Base-by-base conservation (phyloP, 306 rosid species). In the Fragaria vesca region DNA sequence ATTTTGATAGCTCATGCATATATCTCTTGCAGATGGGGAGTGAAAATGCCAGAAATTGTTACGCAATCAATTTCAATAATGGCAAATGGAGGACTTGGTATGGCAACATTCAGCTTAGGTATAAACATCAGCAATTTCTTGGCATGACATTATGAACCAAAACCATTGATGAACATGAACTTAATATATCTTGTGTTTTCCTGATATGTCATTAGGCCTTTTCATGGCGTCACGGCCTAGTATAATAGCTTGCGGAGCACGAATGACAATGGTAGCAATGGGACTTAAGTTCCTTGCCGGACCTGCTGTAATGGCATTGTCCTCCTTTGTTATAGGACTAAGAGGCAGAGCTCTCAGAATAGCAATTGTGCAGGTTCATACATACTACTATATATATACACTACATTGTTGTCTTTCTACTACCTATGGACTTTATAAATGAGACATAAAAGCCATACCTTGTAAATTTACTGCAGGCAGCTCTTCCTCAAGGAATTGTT, bases 91-190 rank as follows among this genome's bases (percentile, higher is more conserved):
- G 99, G 99, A 76, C 84, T 95, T 75, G 99, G 99, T 10, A 95
- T 93, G 99, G 97, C 99, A 36, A 90, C 89, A 81, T 92, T 95
- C 93, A 93, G 99, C 92, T 85, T 95, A 93, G 98, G 98, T 94
- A 89, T 50, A 86, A 57, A 65, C 28, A 76, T 30, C 30, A 50
- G 17, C 48, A 21, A 4, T 67, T 76, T 73, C 34, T 8, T 48
- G 12, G 50, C 40, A 47, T 61, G n/a, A 36, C 43, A 61, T 51
- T 57, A 7, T 63, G 34, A 61, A 45, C 15, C 8, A n/a, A 61
- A 55, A 60, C 57, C 48, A 38, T 60, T 38, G 60, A 66, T 52
- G 63, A 42, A 42, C 47, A 36, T 69, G 73, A 47, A 18, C 2
- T 62, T 30, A 62, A 30, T 5, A 6, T 62, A 62, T 52, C 52